Percentiles rank a stretch among this genome's conserved stretches.
phyloP scores from a whole-genome alignment of 306 rosid genomes.

The Erythrophleum fordii region DNA sequence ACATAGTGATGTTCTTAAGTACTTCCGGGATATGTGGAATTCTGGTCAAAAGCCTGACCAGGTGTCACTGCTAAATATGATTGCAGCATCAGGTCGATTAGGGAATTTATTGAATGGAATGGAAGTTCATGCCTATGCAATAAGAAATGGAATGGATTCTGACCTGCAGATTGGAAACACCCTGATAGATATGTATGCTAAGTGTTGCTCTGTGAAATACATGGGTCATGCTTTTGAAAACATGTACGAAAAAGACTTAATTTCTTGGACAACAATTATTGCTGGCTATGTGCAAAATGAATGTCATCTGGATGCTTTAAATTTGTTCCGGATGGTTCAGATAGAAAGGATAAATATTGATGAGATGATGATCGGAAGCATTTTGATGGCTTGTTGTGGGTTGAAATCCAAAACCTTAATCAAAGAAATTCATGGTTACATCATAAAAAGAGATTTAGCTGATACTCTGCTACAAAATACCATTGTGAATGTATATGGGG shows the following conservation, averaged over 20 bases:
- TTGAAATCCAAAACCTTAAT: slow-evolving; percentile 48
- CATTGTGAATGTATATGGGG: slow-evolving; percentile 62
- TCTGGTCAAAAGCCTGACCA: slow-evolving; percentile 58
- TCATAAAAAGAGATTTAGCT: slow-evolving; percentile 54
- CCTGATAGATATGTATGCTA: slow-evolving; percentile 72
- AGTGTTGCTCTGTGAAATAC: slow-evolving; percentile 55
- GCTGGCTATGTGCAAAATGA: slow-evolving; percentile 73
- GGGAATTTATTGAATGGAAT: slow-evolving; percentile 59
- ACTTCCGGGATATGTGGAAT: slow-evolving; percentile 56
- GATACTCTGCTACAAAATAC: slow-evolving; percentile 67
- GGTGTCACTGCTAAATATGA: slow-evolving; percentile 61
- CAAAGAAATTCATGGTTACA: slow-evolving; percentile 62
- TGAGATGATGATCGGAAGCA: slow-evolving; percentile 73
- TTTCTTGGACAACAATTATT: slow-evolving; percentile 79
- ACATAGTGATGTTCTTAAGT: slow-evolving; percentile 50
- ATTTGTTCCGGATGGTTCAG: slow-evolving; percentile 54
- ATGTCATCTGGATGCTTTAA: slow-evolving; percentile 49
- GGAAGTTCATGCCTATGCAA: slow-evolving; percentile 73
- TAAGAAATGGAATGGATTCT: slow-evolving; percentile 59
- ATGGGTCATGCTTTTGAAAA: slow-evolving; percentile 59
- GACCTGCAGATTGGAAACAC: slow-evolving; percentile 69
- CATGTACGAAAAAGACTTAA: slow-evolving; percentile 55
- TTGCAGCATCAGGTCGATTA: slow-evolving; percentile 62
- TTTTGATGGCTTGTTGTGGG: slow-evolving; percentile 59
- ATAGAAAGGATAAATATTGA: slow-evolving; percentile 51